A percentile compares a stretch with the other conserved stretches of the same genome.
Evolutionary conservation across 306 rosid genomes (phyloP).

Genomic region (Sesbania bispinosa): DNA sequence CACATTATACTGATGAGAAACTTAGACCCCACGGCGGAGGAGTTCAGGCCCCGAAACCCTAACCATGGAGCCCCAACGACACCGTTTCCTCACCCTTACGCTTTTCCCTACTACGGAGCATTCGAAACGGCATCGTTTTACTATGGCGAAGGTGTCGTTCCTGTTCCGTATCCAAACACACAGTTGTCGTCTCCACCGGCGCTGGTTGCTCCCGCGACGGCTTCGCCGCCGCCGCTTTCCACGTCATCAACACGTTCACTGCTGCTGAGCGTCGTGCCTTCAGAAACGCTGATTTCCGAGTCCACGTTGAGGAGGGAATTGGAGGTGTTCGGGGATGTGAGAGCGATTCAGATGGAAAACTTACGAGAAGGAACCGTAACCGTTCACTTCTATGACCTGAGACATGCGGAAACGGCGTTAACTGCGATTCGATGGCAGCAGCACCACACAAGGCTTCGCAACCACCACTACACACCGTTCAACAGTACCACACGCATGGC

Average conservation of each 20-base stretch:
- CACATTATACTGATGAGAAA: too few relatives aligned
- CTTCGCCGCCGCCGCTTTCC: conserved; percentile 3
- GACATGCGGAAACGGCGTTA: conserved; percentile 60
- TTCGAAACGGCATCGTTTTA: conserved; percentile 28
- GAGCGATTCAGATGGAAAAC: conserved; percentile 68
- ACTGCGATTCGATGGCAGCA: conserved; percentile 52
- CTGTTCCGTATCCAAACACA: neutral
- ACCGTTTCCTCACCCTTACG: conserved; percentile 20
- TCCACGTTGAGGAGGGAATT: conserved; percentile 41
- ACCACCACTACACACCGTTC: too few relatives aligned
- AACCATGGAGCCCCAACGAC: neutral
- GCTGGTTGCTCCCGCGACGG: conserved; percentile 3
- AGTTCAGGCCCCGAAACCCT: conserved; percentile 58
- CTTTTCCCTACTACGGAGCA: conserved; percentile 17
- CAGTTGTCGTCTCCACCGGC: too few relatives aligned
- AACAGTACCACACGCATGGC: too few relatives aligned
- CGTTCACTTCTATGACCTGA: conserved; percentile 70
- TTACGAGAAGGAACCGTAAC: conserved; percentile 55
- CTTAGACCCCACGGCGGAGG: conserved; percentile 70
- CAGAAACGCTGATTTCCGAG: conserved; percentile 46
- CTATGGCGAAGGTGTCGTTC: too few relatives aligned
- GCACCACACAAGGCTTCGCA: too few relatives aligned
- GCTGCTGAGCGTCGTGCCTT: conserved; percentile 40
- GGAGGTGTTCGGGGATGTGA: conserved; percentile 63
- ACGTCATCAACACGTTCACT: conserved; percentile 58